Evolutionary conservation across 2,329 filamentous ascomycete genomes (phyloP), one percentile per base, ranked within the genome.

Genomic region (Arthrobotrys megalospora): DNA sequence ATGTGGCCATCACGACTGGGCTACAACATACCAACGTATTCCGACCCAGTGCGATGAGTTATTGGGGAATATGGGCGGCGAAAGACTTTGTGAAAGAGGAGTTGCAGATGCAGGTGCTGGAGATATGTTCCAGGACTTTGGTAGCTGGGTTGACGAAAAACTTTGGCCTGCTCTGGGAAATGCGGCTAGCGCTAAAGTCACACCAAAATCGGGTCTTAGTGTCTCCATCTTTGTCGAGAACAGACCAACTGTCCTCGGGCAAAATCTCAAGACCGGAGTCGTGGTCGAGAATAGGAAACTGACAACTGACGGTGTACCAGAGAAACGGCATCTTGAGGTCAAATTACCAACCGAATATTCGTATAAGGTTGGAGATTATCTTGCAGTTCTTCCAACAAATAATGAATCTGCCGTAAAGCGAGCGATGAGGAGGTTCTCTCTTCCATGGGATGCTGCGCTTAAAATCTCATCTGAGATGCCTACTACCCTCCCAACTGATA

Each of bases 321-420:
- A 85, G 43, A 93, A 93, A 85, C 88, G 88, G 24, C 87, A 91
- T 79, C 88, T 93, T 19, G 89, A 90, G 79, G 89, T 94, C 38
- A 88, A 89, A 76, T 86, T 95, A 0, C 92, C 92, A 0, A 88
- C 86, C 0, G 88, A 88, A 63, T 87, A 89, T 86, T 87, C 86
- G 0, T 95, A 94, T 84, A 87, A 88, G 45, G 88, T 91, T 1
- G 93, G 92, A 12, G 92, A 95, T 82, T 95, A 96, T 82, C 87
- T 95, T 0, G 91, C 91, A 0, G 86, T 94, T 1, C 85, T 94
- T 0, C 92, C 92, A 0, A 84, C 92, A 34, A 95, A 95, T 82
- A 89, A 90, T 0, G 86, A 86, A 53, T 84, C 87, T 34, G 89
- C 86, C 8, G 88, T 94, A 1, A 86, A 87, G 3, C 87, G 91